Base-by-base conservation (phyloP, 345 rosid genomes). In the Viola odorata region DNA sequence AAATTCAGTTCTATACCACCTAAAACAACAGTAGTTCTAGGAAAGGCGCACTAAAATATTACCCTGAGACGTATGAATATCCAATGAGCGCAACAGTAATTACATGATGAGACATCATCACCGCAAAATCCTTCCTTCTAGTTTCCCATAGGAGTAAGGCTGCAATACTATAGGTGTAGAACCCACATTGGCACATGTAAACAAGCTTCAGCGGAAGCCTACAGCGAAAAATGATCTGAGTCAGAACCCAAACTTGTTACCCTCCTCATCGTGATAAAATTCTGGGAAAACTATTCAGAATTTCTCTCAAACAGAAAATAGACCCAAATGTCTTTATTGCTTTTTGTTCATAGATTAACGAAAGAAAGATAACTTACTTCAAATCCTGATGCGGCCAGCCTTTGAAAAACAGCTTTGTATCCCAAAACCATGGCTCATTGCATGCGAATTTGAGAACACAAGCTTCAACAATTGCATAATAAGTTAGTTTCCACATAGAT, bases 71-170 rank as follows among this genome's bases (percentile, higher is more conserved):
- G 75, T 84, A 94, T 7, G 99, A 94, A 82, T 75, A 88, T 14
- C 88, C 81, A 56, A 94, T 82, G 65, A 94, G 81, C 60, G 82
- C 12, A 71, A 84, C 90, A 9, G 99, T 86, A 64, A 91, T 81
- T 47, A 94, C 81, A 88, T 95, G 99, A 79, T 95, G 99, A 64
- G 97, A 85, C 96, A 91, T 95, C 99, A 91, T 95, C 44, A 95
- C 97, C 66, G 89, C 58, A 73, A 91, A 90, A 78, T 95, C 99
- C 66, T 95, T 94, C 70, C 99, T 80, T 76, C 94, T 85, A 32
- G 96, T 94, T 75, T 94, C 99, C 99, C 99, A 88, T 8, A 70
- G 68, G 65, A 88, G 84, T 57, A 95, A 88, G 5, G 99, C 97
- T 68, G 84, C 91, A 67, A 88, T 83, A 77, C 84, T 85, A 63